Conservation (phyloP, 129 eudicot genomes). For the Glebionis coronaria region DNA sequence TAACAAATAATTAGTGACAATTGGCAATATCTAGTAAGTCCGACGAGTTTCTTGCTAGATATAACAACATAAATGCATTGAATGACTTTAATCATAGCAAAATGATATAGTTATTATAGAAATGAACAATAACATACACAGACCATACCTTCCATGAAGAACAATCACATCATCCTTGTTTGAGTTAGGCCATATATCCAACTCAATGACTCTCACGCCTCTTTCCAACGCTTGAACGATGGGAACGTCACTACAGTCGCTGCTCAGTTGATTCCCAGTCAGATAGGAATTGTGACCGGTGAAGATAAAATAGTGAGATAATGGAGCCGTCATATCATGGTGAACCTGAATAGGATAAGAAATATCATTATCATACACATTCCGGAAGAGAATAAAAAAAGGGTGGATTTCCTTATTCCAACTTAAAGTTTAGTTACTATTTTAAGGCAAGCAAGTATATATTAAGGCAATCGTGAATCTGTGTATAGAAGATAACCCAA, state of each 20-base stretch:
- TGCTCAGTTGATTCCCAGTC: constrained; percentile 92
- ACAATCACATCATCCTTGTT: constrained; percentile 70
- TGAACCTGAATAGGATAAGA: constrained; percentile 55
- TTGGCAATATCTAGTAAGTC: not conserved
- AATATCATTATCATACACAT: constrained; percentile 3
- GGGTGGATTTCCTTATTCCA: not conserved
- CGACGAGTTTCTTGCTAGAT: not conserved
- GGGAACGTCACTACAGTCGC: constrained; percentile 94
- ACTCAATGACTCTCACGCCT: constrained; percentile 88
- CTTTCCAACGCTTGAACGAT: constrained; percentile 64
- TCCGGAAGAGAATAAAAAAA: not conserved
- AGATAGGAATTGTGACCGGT: constrained; percentile 96
- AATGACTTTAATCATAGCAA: not conserved
- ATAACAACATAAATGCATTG: not conserved
- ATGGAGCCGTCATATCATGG: constrained; percentile 83
- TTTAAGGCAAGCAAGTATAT: no score
- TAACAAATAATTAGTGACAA: constrained; percentile 3
- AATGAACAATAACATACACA: constrained; percentile 10
- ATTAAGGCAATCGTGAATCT: no score
- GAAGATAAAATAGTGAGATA: constrained; percentile 89
- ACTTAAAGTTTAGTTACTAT: not conserved
- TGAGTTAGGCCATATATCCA: constrained; percentile 98
- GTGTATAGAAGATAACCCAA: no score
- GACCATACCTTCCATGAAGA: constrained; percentile 88
- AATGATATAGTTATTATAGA: no score